Evolutionary conservation across 192 early-diverging fungal species (phyloP).

Genomic region (Rhizophagus sp.): DNA sequence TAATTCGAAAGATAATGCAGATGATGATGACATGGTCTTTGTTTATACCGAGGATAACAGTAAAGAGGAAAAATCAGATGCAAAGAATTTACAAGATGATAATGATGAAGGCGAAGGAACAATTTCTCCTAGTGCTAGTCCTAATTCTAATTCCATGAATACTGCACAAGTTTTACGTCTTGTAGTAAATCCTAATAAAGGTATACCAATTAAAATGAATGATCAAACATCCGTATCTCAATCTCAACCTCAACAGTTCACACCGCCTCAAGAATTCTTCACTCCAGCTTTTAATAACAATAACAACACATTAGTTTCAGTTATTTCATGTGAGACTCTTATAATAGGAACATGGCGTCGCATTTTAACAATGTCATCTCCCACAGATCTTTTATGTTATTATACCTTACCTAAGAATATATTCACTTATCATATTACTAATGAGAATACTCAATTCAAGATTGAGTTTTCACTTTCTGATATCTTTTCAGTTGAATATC

Average conservation of each 20-base stretch:
- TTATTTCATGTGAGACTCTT: slow-evolving; percentile 53
- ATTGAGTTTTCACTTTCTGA: slow-evolving; percentile 58
- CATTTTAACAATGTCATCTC: slow-evolving; percentile 49
- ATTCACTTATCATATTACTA: slow-evolving; percentile 61
- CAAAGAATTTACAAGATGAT: neutral
- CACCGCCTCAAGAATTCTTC: slow-evolving; percentile 33
- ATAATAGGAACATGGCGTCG: slow-evolving; percentile 65
- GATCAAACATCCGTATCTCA: slow-evolving; percentile 37
- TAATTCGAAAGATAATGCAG: neutral
- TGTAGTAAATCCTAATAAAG: slow-evolving; percentile 29
- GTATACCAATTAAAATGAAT: slow-evolving; percentile 31
- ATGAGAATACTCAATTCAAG: slow-evolving; percentile 57
- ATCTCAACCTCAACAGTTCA: slow-evolving; percentile 41
- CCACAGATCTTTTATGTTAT: slow-evolving; percentile 57
- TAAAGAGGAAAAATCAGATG: too few species aligned
- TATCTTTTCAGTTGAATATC: slow-evolving; percentile 49
- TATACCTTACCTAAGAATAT: slow-evolving; percentile 48
- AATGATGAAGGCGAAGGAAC: neutral
- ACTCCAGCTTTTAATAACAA: slow-evolving; percentile 39
- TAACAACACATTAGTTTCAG: slow-evolving; percentile 39
- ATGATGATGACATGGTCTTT: neutral
- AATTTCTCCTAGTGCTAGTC: slow-evolving; percentile 26
- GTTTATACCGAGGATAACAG: neutral
- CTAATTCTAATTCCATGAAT: slow-evolving; percentile 27
- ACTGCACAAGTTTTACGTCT: slow-evolving; percentile 19